Conservation (phyloP, 2,329 filamentous ascomycete genomes). For the Aspergillus cejpii region DNA sequence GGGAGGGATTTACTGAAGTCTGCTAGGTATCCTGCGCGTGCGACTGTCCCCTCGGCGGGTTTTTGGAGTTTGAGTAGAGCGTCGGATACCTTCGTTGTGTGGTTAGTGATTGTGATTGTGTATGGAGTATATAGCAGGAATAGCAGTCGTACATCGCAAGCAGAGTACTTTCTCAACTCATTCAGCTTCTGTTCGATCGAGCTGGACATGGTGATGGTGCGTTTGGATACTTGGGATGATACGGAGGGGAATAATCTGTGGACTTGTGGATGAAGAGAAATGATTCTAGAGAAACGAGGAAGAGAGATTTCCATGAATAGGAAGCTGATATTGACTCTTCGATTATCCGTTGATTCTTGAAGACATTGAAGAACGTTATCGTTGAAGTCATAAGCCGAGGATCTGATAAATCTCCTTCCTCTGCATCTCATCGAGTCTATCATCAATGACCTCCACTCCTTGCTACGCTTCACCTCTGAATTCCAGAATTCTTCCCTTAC, state of each 20-base stretch:
- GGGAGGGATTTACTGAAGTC: slow-evolving; percentile 48
- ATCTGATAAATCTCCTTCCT: neutral
- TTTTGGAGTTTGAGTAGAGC: slow-evolving; percentile 62
- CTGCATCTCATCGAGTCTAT: neutral
- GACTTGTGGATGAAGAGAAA: slow-evolving; percentile 1
- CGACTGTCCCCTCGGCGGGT: slow-evolving; percentile 38
- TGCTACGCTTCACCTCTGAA: too few species aligned
- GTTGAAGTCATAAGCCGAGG: too few species aligned
- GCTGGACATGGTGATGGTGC: slow-evolving; percentile 29
- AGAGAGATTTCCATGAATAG: too few species aligned
- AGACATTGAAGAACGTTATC: too few species aligned
- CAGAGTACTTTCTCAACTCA: slow-evolving; percentile 33
- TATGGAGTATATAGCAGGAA: neutral
- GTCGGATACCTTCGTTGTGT: slow-evolving; percentile 55
- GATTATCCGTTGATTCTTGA: too few species aligned
- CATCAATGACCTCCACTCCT: too few species aligned
- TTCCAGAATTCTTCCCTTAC: too few species aligned
- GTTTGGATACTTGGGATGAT: slow-evolving; percentile 2
- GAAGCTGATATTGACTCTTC: neutral
- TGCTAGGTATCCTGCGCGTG: slow-evolving; percentile 59
- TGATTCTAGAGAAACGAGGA: slow-evolving; percentile 4
- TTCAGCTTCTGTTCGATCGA: slow-evolving; percentile 33
- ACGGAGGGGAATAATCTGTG: slow-evolving; percentile 2
- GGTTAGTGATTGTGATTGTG: neutral
- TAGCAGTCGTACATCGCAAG: slow-evolving; percentile 37